Evolutionary conservation across 2,329 filamentous ascomycete genomes (phyloP).

Genomic region (Fusarium devonianum): DNA sequence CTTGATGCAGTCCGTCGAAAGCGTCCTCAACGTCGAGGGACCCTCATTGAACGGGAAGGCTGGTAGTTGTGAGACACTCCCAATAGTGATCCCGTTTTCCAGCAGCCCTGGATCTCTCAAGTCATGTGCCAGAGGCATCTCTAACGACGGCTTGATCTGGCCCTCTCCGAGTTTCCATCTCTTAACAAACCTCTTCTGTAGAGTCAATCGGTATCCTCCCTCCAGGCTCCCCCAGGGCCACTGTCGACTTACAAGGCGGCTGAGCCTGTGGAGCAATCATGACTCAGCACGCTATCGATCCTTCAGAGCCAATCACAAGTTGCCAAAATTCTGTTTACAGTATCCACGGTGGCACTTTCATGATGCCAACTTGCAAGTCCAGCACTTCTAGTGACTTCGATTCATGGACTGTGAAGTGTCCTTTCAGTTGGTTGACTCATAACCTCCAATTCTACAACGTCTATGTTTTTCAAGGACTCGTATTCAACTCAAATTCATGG

Average conservation of each 20-base stretch:
- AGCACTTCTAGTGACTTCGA: constrained; percentile 41
- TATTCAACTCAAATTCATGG: background rate
- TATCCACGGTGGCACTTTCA: constrained; percentile 18
- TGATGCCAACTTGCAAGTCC: constrained; percentile 40
- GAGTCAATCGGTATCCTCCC: background rate
- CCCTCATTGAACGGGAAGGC: constrained; percentile 15
- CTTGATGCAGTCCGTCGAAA: constrained; percentile 12
- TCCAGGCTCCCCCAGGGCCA: background rate
- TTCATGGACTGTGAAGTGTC: constrained; percentile 35
- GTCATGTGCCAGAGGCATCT: background rate
- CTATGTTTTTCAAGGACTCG: background rate
- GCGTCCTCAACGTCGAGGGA: constrained; percentile 10
- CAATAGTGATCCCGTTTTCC: constrained; percentile 17
- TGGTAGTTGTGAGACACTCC: constrained; percentile 26
- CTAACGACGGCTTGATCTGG: background rate
- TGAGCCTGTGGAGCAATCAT: constrained; percentile 1
- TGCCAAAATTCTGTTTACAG: constrained; percentile 28
- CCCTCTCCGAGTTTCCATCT: background rate
- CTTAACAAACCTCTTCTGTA: background rate
- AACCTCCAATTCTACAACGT: constrained; percentile 7
- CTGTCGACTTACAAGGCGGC: constrained; percentile 13
- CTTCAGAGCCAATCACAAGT: constrained; percentile 29
- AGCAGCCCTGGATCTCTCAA: background rate
- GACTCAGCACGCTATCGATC: constrained; percentile 19
- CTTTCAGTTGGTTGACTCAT: constrained; percentile 38